Evolutionary conservation across 2,329 filamentous ascomycete species (phyloP).

Genomic region (Aspergillus awamori): DNA sequence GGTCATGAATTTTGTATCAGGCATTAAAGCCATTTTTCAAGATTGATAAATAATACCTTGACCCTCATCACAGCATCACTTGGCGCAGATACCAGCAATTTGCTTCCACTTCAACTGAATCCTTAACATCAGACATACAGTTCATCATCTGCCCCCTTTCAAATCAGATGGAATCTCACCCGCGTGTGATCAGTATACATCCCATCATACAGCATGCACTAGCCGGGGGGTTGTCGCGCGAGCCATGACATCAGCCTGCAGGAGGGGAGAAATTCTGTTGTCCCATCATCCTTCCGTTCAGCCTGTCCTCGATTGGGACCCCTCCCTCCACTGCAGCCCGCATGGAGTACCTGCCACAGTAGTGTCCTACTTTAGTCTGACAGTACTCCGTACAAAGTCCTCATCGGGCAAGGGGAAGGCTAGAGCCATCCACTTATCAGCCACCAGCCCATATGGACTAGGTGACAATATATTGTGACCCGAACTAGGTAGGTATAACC

Average conservation of each 20-base stretch:
- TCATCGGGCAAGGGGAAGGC: background rate
- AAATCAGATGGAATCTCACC: background rate
- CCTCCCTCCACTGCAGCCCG: background rate
- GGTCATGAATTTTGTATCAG: background rate
- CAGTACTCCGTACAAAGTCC: background rate
- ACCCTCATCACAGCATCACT: background rate
- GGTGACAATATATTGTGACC: background rate
- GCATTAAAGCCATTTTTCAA: background rate
- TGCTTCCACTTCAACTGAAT: background rate
- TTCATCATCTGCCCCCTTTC: background rate
- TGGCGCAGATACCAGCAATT: background rate
- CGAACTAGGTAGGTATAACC: background rate
- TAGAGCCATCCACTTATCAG: background rate
- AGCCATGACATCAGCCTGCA: conserved; percentile 12
- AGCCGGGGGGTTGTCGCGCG: background rate
- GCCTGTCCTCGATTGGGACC: background rate
- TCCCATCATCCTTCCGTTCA: conserved; percentile 2
- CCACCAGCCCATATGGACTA: background rate
- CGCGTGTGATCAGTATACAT: conserved; percentile 7
- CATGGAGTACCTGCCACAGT: background rate
- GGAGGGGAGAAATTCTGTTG: conserved; percentile 1
- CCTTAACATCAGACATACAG: background rate
- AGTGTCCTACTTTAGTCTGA: background rate
- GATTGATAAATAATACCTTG: background rate
- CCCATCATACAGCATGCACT: background rate